Percentiles rank a stretch among this genome's conserved stretches.
Conservation (phyloP, 2,329 filamentous ascomycete genomes). For the Thielaviopsis punctulata region DNA sequence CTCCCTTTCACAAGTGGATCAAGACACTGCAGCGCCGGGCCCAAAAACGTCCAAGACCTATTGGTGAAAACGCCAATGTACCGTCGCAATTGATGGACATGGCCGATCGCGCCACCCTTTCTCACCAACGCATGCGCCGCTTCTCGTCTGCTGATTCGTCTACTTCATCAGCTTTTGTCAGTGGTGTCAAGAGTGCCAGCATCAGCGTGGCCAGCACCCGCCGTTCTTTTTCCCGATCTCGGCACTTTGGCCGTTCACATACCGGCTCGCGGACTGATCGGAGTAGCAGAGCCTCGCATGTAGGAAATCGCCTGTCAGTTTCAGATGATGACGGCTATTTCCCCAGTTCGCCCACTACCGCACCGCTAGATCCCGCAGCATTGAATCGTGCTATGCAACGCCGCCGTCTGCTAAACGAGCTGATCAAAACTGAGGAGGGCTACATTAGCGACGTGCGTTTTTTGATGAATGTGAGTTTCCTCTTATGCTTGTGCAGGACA, state of each 20-base stretch:
- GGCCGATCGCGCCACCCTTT: slow-evolving; percentile 14
- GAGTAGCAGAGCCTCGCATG: slow-evolving; percentile 44
- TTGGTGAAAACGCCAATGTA: slow-evolving; percentile 16
- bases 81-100: slow-evolving; percentile 21
- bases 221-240: slow-evolving; percentile 27
- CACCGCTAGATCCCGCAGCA: slow-evolving; percentile 44
- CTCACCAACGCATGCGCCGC: slow-evolving; percentile 5
- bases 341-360: slow-evolving; percentile 19
- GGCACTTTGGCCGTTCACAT: neutral
- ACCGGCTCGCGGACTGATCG: slow-evolving; percentile 39
- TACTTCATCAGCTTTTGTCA: slow-evolving; percentile 64
- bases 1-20: slow-evolving; percentile 58
- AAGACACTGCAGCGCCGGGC: slow-evolving; percentile 46
- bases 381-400: slow-evolving; percentile 56
- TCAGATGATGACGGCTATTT: slow-evolving; percentile 41
- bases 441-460: slow-evolving; percentile 81
- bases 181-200: slow-evolving; percentile 66
- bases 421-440: slow-evolving; percentile 70
- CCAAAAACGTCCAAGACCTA: slow-evolving; percentile 21
- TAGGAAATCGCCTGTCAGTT: slow-evolving; percentile 28
- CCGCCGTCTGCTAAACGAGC: slow-evolving; percentile 65
- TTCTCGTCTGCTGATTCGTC: slow-evolving; percentile 36
- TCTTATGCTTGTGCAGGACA: neutral
- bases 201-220: slow-evolving; percentile 56
- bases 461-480: slow-evolving; percentile 54